Evolutionary conservation across 306 rosid species (phyloP), one percentile per base, ranked within the genome.

Genomic region (Purshia tridentata): DNA sequence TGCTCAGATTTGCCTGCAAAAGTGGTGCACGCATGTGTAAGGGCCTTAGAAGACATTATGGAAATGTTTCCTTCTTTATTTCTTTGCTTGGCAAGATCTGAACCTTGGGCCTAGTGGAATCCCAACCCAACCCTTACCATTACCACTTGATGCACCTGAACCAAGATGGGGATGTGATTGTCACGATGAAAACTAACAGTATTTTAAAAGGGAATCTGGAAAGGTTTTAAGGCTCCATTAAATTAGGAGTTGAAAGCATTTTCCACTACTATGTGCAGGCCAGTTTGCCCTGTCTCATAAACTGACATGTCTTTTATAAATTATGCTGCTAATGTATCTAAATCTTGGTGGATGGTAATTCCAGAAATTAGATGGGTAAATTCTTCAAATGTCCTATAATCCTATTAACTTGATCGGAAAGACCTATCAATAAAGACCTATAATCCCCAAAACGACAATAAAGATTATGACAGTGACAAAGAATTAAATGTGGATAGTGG

Each of bases 1-100:
- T 91, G 86, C 81, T 94, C 78, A 94, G 81, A 76, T 94, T 91
- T 64, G 77, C 99, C 97, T 94, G 86, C 83, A 78, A 72, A 78
- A 73, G 66, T 49, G 67, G 45, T 39, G 52, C 70, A 78, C 59
- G 66, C 48, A 70, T 8, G 54, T 68, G 67, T 75, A 67, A 73
- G 82, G 78, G 66, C 46, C 42, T 62, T 68, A 45, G 52, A 29
- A 69, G 15, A 58, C 20, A 62, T 14, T 39, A 9, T 3, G 22
- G 18, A 16, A 41, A 19, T 6, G 8, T 68, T 39, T 16, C 5
- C 9, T 49, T 42, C 1, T 70, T 5, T 15, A 5, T n/a, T 39
- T 50, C 18, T 64, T 8, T 54, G n/a, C 67, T 47, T 35, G 16
- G 45, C 12, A 42, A n/a, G 41, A 15, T 16, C 22, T 45, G 52